These are phyloP conservation scores for Heritiera fomes DNA, from an alignment of 345 rosid genomes.

Conservation along the genomic window DNA sequence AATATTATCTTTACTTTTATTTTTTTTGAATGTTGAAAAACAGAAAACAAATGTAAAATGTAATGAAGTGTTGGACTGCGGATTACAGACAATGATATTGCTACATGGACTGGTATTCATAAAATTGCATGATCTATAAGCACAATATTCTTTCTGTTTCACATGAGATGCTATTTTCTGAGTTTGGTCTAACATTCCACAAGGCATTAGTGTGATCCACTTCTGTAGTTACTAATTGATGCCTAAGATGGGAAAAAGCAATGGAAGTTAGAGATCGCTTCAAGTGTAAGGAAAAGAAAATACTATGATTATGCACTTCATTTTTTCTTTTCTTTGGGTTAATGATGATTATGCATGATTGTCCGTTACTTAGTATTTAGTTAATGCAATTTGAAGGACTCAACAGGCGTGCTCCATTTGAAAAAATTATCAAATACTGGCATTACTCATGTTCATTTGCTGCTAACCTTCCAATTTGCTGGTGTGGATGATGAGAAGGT, in stretches of 20 bases:
- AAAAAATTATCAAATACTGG: no score
- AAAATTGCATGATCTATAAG: no score
- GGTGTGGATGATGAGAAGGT: slow-evolving; percentile 80
- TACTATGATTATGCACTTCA: neutral
- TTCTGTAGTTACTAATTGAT: no score
- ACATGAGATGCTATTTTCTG: no score
- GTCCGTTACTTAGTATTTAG: slow-evolving; percentile 16
- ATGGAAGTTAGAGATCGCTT: neutral
- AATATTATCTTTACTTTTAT: no score
- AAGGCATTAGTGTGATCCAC: no score
- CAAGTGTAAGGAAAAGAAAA: slow-evolving; percentile 10
- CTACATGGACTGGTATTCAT: neutral
- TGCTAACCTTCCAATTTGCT: slow-evolving; percentile 88
- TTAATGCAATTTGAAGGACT: slow-evolving; percentile 52
- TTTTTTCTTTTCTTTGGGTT: slow-evolving; percentile 1
- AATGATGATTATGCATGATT: neutral
- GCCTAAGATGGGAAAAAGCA: neutral
- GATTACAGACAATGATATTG: neutral
- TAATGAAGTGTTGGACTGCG: neutral
- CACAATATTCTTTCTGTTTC: no score
- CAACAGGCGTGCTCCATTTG: slow-evolving; percentile 77
- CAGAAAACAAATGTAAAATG: neutral
- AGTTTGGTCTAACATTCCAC: no score
- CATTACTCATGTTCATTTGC: no score
- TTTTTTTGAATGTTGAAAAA: no score